Evolutionary conservation across 352 stramenopile species (phyloP), one percentile per base, ranked within the genome.

Genomic region (Phytophthora sojae): DNA sequence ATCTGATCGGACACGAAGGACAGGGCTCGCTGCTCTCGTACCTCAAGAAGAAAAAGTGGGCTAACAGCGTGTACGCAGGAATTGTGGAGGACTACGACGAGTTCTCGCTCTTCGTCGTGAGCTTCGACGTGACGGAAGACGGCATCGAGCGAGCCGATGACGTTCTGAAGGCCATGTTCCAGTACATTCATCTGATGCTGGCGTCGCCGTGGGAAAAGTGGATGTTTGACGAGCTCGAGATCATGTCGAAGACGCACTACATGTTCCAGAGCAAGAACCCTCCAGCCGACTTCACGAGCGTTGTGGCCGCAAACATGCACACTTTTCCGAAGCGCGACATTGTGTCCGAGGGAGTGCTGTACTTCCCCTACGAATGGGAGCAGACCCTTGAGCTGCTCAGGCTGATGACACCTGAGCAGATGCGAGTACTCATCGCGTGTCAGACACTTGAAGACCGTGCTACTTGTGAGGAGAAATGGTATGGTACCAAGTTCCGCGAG

Each of bases 1-100:
- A 98, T 73, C 73, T 99, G 2, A 76, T 99, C 35, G 96, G 96
- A 2, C 93, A 99, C 70, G 96, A 99, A 86, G 94, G 90, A 47
- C 71, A 81, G n/a, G 92, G 92, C 29, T 98, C 94, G n/a, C 79
- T 99, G 30, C 66, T 99, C 8, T 95, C 89, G 17, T 94, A 92
- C 72, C 75, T 99, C 30, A 98, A 98, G 76, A 58, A 71, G 11
- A 74, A 88, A 58, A 85, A 89, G 56, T 90, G 80, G 81, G 84
- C 79, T 15, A 77, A 94, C 85, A 79, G 86, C 62, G 67, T 90
- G 14, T 81, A 68, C 6, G 76, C 82, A 2, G 85, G 80, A 3
- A 77, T 88, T 12, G 78, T 73, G 6, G 80, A 82, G 23, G 83
- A 89, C 49, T 77, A 83, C 45, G 82, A 89, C 59, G 83, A 92